Base-by-base conservation (phyloP, 352 stramenopile species). In the Poterioochromonas sp. region DNA sequence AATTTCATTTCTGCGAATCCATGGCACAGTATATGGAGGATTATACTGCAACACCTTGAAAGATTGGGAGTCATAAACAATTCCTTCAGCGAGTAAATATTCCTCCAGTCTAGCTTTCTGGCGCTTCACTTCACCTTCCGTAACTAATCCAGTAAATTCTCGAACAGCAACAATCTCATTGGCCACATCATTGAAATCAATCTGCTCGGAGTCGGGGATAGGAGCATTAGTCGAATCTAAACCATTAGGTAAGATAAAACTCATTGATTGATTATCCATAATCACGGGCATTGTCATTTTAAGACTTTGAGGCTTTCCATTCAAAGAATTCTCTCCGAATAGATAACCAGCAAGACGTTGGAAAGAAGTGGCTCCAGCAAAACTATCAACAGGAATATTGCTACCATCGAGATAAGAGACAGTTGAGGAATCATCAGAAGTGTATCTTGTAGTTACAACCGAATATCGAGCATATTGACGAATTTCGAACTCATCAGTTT, bases 11-110 rank as follows among this genome's bases (percentile, higher is more conserved):
- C 71, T 40, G 2, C 71, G 29, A 1, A 78, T 11, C 71, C 71
- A 78, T 32, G 71, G 71, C 2, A 69, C 3, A 18, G 71, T 69
- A 51, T 69, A 54, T 15, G 71, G 71, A 20, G 71, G 54, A 43
- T 78, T 78, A 29, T 78, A 78, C 26, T 64, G 54, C 5, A 69
- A 37, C 1, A 78, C 71, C 32, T 64, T 60, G 47, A 78, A 78
- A 32, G 71, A 47, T 1, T 11, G 1, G 26, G 35, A 12, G 34
- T 78, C 71, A 35, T 78, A 78, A 12, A 47, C 39, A 22, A 78
- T 69, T 32, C 35, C 35, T 39, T 78, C 3, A 11, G 2, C 26
- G 2, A 78, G 11, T 32, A 78, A 69, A 15, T 0, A 5, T 22
- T 78, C 47, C 47, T 78, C 71, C 3, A 78, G 71, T 26, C 32